Evolutionary conservation across 2,329 filamentous ascomycete genomes (phyloP), one percentile per base, ranked within the genome.

Genomic region (Colletotrichum magnum): DNA sequence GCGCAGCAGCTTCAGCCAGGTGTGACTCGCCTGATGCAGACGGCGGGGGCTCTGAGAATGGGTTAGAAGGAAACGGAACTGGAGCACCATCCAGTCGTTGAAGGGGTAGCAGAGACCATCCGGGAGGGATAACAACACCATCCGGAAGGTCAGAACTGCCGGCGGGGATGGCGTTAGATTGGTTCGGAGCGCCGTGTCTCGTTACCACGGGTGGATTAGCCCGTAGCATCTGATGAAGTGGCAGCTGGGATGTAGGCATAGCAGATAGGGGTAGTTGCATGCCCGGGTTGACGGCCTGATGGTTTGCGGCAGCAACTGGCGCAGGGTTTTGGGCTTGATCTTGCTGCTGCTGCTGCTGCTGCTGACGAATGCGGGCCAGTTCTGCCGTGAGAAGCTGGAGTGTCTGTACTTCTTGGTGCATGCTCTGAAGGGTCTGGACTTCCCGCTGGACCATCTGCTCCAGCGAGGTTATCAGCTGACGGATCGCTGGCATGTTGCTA

Each of bases 371-470:
- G 69, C 91, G 87, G 41, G 88, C 83, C 58, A 96, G 78, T 77
- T 96, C 93, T 21, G 82, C 81, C 69, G 93, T 87, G 69, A 96
- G 83, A 16, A 89, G 81, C 60, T 91, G 87, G n/a, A 94, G 82
- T n/a, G 88, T 81, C 56, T 89, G 86, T 5, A 95, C 77, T 76
- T 96, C 92, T 41, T 91, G 87, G 58, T 92, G 88, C 16, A 89
- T 88, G 41, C 87, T 76, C 53, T 90, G 88, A 18, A 95, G 82
- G 50, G 81, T 82, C 54, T 88, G 85, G 41, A 93, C 85, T 75
- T 95, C 92, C 64, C 89, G 87, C 73, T 90, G 85, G 26, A 96
- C 85, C 62, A 92, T 88, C 63, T 90, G 87, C 72, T 94, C 91
- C 15, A 94, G 85, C 48, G 90, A 87, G 41, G 87, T 83, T 41